Evolutionary conservation across 257 asterid species (phyloP), one percentile per base, ranked within the genome.

Genomic region (Primulina tabacum): DNA sequence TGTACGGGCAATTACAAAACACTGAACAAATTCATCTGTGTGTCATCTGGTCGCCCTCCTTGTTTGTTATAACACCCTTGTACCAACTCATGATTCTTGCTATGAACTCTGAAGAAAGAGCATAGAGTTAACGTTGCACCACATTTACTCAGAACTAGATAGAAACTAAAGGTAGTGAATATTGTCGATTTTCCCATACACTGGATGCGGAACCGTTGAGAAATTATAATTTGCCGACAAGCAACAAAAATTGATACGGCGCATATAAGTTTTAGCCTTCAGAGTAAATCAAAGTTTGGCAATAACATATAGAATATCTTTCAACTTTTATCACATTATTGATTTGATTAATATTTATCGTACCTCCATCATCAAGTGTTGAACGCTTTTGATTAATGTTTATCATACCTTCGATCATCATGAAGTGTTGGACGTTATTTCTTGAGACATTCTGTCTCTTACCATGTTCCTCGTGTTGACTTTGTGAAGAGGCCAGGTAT

Each of bases 351-450:
- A 38, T 38, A 59, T 62, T 59, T 59, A 65, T 38, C 56, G 58
- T 69, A 37, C 72, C 52, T 18, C 2, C 63, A 60, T 38, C 50
- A 38, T 38, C 16, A 10, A 38, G 50, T 9, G 50, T 38, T 38
- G 50, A 3, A 38, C 16, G 50, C 10, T 34, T 17, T 62, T 8
- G 67, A 20, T 35, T 38, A 69, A 24, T 78, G 75, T 63, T 62
- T 71, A 55, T 69, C 83, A 77, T 80, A 88, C 97, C 97, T 88
- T 90, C 97, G 60, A 90, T 88, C 79, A 80, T 85, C 94, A 88
- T 86, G 80, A 90, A 88, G 60, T 88, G 88, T 38, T 85, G 92
- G 69, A 90, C 86, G 60, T 82, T 83, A 75, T 71, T 78, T 74
- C 84, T 75, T 71, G 89, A 86, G 75, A 83, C 88, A 26, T 79